Percentiles rank a stretch among this genome's conserved stretches.
phyloP scores from a whole-genome alignment of 768 basidiomycete genomes.

The Amanita polypyramis region DNA sequence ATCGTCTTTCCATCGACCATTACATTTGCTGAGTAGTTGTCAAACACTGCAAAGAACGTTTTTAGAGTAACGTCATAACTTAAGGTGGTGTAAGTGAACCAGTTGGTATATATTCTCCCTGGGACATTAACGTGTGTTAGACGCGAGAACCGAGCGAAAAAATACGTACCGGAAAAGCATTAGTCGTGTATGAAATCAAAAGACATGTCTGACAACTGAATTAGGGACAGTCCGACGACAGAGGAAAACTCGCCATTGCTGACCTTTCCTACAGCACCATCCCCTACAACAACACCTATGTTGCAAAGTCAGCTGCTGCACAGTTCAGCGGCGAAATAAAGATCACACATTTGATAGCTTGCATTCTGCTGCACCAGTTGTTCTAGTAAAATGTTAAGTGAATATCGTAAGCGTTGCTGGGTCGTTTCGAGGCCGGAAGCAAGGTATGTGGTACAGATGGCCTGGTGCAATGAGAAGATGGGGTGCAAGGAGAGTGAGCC shows the following conservation, averaged over 20 bases:
- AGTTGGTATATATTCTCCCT: slow-evolving; percentile 97
- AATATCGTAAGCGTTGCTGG: not conserved
- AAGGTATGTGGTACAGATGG: not conserved
- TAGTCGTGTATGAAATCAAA: slow-evolving; percentile 98
- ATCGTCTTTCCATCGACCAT: slow-evolving; percentile 99
- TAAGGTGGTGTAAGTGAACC: slow-evolving; percentile 30
- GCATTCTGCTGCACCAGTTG: slow-evolving; percentile 40
- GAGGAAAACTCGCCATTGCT: slow-evolving; percentile 12
- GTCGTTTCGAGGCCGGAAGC: slow-evolving; percentile 1
- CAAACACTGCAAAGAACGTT: slow-evolving; percentile 60
- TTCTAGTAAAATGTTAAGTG: not conserved
- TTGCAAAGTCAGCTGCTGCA: slow-evolving; percentile 18
- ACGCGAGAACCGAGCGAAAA: not conserved
- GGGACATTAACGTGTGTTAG: slow-evolving; percentile 8
- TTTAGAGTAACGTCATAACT: slow-evolving; percentile 4
- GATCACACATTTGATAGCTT: slow-evolving; percentile 80
- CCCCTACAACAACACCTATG: slow-evolving; percentile 93
- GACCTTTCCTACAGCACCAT: slow-evolving; percentile 98
- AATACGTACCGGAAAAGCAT: slow-evolving; percentile 79
- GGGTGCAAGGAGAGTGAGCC: not conserved
- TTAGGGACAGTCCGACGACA: slow-evolving; percentile 10
- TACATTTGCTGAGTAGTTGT: slow-evolving; percentile 97
- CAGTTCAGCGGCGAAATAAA: slow-evolving; percentile 10
- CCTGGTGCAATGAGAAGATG: not conserved
- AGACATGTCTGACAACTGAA: slow-evolving; percentile 74